Evolutionary conservation across 179 eudicot genomes (phyloP).

Genomic region (Nepenthes alata): DNA sequence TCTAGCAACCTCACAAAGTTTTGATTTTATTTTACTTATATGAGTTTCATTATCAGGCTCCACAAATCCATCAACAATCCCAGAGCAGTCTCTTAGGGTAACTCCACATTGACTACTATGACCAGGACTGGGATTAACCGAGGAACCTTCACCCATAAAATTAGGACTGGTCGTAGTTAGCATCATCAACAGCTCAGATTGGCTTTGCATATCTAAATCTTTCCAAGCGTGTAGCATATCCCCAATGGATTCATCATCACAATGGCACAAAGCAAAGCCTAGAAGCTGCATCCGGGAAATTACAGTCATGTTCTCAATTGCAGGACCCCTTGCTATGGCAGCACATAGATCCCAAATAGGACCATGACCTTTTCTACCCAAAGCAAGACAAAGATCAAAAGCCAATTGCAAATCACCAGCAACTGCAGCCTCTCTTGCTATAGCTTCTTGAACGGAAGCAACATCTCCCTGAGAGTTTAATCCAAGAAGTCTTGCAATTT

Average conservation of each 20-base stretch:
- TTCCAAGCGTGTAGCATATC: constrained; percentile 87
- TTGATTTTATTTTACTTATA: constrained; percentile 28
- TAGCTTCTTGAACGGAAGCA: constrained; percentile 80
- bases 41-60: constrained; percentile 34
- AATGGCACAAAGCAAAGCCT: constrained; percentile 92
- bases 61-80: constrained; percentile 16
- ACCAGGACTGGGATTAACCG: constrained; percentile 20
- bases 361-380: constrained; percentile 89
- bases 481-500: constrained; percentile 91
- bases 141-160: constrained; percentile 25
- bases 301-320: constrained; percentile 68
- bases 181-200: constrained; percentile 49
- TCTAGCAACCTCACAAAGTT: constrained; percentile 51
- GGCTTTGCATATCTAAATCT: constrained; percentile 80
- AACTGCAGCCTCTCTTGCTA: constrained; percentile 98
- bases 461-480: constrained; percentile 79
- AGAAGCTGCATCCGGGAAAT: constrained; percentile 73
- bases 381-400: constrained; percentile 73
- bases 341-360: constrained; percentile 93
- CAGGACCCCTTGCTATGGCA: constrained; percentile 90
- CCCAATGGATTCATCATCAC: constrained; percentile 93
- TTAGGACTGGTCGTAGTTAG: constrained; percentile 43
- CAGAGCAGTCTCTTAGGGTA: constrained; percentile 27
- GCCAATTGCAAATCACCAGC: constrained; percentile 93
- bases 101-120: constrained; percentile 17